phyloP scores from a whole-genome alignment of 352 stramenopile genomes.

The Sclerospora graminicola region DNA sequence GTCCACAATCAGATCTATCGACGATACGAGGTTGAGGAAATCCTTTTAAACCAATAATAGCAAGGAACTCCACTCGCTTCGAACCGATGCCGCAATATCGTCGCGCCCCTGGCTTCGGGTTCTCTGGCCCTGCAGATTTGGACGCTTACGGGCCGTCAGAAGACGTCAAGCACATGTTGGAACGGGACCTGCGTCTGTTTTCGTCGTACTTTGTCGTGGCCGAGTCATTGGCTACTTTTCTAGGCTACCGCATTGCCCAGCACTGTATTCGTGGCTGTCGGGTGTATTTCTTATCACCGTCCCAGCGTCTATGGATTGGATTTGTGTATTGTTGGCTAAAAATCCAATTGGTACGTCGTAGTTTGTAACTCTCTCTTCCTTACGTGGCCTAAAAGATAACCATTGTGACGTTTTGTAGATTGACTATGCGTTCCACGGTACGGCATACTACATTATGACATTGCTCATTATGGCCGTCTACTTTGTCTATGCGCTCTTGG shows the following conservation, averaged over 20 bases:
- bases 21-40: too few relatives aligned
- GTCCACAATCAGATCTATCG: too few relatives aligned
- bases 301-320: conserved; percentile 55
- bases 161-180: conserved; percentile 25
- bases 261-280: conserved; percentile 64
- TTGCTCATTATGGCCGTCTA: conserved; percentile 58
- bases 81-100: conserved; percentile 50
- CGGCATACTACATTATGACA: conserved; percentile 52
- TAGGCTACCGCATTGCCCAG: conserved; percentile 73
- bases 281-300: conserved; percentile 48
- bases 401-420: conserved; percentile 25
- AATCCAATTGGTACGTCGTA: conserved; percentile 46
- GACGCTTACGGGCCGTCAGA: conserved; percentile 40
- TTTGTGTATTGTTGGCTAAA: conserved; percentile 69
- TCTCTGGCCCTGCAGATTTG: conserved; percentile 11
- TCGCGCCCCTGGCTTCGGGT: conserved; percentile 41
- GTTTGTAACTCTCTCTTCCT: not conserved
- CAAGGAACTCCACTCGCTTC: too few relatives aligned
- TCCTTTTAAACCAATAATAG: too few relatives aligned
- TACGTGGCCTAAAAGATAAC: too few relatives aligned
- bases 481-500: conserved; percentile 50
- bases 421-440: conserved; percentile 72
- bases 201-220: conserved; percentile 70
- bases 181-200: conserved; percentile 63
- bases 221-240: conserved; percentile 63